Evolutionary conservation across 371 early-diverging fungal genomes (phyloP), one percentile per base, ranked within the genome.

Genomic region (Mucor indicus): DNA sequence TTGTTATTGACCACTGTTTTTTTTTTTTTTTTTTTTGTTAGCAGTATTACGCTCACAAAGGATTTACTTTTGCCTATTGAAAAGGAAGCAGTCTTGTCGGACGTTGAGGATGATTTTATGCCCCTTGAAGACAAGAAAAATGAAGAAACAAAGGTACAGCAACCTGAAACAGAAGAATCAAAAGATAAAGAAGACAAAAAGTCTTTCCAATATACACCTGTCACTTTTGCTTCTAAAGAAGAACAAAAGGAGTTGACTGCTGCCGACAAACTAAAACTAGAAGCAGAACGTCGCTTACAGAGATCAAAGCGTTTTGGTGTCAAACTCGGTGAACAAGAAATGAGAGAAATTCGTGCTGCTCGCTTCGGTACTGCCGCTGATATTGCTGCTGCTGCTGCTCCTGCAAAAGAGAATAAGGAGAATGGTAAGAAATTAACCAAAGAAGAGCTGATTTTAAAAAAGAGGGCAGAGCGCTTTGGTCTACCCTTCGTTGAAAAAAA

Each of bases 301-400:
- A 58, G 83, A 39, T 76, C 79, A 23, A 80, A 76, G 35, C 73
- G 80, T 16, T 83, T 83, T 49, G 77, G 77, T 25, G 67, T 77
- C 3, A 62, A 63, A 17, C 43, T 69, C 16, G 55, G 57, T 43
- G 76, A 75, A 37, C 44, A 61, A 21, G 59, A 60, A 23, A 72
- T 63, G 58, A 59, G 60, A n/a, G 55, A 66, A 21, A 38, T 72
- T 32, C 69, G 76, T 38, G 74, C 74, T 13, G 58, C 65, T 10
- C 55, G 65, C 24, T 73, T 72, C 47, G 68, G 68, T 19, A 44
- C 46, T n/a, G 16, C 31, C 19, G 10, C 38, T n/a, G 13, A 17
- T n/a, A 16, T 23, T n/a, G 15, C 22, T 7, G 19, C 32, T 4
- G 23, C 15, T 13, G 23, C 47, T 11, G 7, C 40, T 6, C 31